Evolutionary conservation across 345 rosid species (phyloP).

Genomic region (Brassica rapa): DNA sequence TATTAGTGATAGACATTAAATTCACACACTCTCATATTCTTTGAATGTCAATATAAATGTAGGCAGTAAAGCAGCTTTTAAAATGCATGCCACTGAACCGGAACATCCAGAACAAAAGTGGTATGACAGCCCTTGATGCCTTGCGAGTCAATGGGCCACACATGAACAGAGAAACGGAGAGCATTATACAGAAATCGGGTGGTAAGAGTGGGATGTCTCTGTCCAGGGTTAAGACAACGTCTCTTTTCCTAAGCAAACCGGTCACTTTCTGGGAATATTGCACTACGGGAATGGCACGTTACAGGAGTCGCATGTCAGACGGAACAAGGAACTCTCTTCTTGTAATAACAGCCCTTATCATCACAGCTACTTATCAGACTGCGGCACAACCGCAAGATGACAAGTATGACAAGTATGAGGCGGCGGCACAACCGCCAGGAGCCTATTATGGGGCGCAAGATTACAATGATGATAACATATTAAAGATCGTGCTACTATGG

Average conservation of each 20-base stretch:
- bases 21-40: too few relatives aligned
- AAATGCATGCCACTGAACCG: constrained; percentile 18
- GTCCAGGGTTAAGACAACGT: neutral
- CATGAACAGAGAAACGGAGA: neutral
- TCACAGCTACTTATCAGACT: constrained; percentile 23
- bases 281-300: neutral
- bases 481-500: neutral
- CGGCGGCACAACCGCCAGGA: too few relatives aligned
- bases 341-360: constrained; percentile 36
- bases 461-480: neutral
- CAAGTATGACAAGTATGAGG: too few relatives aligned
- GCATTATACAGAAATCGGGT: neutral
- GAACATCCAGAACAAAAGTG: constrained; percentile 16
- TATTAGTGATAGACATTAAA: too few relatives aligned
- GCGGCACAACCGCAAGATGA: constrained; percentile 1
- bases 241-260: neutral
- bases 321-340: constrained; percentile 31
- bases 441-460: too few relatives aligned
- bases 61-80: neutral
- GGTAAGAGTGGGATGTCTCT: neutral
- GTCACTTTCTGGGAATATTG: neutral
- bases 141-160: neutral
- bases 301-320: neutral
- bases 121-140: constrained; percentile 25
- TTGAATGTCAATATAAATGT: too few relatives aligned